Evolutionary conservation across 768 basidiomycete genomes (phyloP).

Genomic region (Mycena indigotica): DNA sequence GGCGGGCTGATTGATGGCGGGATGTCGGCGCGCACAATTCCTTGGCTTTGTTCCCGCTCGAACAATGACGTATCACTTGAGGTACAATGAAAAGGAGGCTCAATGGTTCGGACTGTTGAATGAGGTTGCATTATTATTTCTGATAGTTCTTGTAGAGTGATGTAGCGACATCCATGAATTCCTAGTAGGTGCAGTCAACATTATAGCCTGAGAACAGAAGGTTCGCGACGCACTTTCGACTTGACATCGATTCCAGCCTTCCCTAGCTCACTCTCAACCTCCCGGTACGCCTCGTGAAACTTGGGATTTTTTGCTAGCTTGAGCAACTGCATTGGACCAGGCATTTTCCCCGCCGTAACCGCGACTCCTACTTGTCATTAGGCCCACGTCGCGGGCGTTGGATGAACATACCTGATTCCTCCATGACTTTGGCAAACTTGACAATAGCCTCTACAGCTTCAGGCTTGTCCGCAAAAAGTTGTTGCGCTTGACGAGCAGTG

Average conservation of each 20-base stretch:
- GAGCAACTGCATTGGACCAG: conserved; percentile 47
- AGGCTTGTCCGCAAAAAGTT: conserved; percentile 15
- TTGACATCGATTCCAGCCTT: conserved; percentile 63
- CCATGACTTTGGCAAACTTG: conserved; percentile 13
- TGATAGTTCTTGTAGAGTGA: not conserved
- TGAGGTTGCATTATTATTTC: not conserved
- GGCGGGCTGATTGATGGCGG: not conserved
- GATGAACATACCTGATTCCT: conserved; percentile 14
- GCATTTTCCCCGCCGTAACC: conserved; percentile 19
- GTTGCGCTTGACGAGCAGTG: conserved; percentile 4
- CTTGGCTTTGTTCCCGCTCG: not conserved
- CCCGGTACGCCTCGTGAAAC: conserved; percentile 50
- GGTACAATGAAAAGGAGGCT: too few relatives aligned
- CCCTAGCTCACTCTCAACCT: conserved; percentile 50
- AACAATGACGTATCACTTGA: too few relatives aligned
- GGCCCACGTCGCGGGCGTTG: not conserved
- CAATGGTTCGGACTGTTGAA: not conserved
- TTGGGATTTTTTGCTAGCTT: conserved; percentile 55
- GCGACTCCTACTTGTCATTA: conserved; percentile 11
- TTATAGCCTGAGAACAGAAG: conserved; percentile 10
- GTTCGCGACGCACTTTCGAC: conserved; percentile 48
- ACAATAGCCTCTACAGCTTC: conserved; percentile 13
- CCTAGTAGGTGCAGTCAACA: too few relatives aligned
- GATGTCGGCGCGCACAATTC: not conserved
- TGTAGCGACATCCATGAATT: not conserved